Evolutionary conservation across 805 yeast genomes (phyloP).

Genomic region (Candida sonorensis): DNA sequence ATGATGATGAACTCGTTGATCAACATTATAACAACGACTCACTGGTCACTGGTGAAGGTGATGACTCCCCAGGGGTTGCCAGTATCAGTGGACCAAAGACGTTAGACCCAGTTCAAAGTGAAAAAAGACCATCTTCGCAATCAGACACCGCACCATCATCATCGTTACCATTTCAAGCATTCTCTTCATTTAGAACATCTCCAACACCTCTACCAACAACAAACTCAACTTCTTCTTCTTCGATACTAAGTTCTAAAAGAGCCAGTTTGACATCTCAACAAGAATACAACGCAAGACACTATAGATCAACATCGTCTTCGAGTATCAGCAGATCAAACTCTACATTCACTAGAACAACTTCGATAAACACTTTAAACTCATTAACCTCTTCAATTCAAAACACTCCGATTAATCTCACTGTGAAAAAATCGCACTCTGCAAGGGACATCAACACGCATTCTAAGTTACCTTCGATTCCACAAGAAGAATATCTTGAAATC

Average conservation of each 20-base stretch:
- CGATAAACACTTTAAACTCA: slow-evolving; percentile 21
- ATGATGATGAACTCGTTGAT: slow-evolving; percentile 1
- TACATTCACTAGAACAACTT: slow-evolving; percentile 24
- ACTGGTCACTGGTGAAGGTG: no score
- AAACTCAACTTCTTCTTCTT: neutral
- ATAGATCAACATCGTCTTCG: slow-evolving; percentile 12
- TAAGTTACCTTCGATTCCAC: slow-evolving; percentile 18
- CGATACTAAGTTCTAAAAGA: no score
- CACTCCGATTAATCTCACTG: slow-evolving; percentile 1
- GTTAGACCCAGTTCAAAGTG: slow-evolving; percentile 7
- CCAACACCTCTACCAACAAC: slow-evolving; percentile 13
- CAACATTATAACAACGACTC: no score
- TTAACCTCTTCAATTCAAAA: slow-evolving; percentile 7
- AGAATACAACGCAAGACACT: no score
- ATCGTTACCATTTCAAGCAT: slow-evolving; percentile 18
- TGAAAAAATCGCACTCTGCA: no score
- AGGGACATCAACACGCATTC: no score
- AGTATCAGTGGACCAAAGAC: no score
- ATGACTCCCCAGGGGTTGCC: no score
- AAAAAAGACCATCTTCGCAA: no score
- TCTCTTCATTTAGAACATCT: slow-evolving; percentile 26
- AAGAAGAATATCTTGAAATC: slow-evolving; percentile 8
- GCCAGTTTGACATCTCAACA: slow-evolving; percentile 1
- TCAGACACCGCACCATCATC: no score
- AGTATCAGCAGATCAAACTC: slow-evolving; percentile 21